Conservation (phyloP, 2,329 filamentous ascomycete genomes). For the Sporothrix protearum region DNA sequence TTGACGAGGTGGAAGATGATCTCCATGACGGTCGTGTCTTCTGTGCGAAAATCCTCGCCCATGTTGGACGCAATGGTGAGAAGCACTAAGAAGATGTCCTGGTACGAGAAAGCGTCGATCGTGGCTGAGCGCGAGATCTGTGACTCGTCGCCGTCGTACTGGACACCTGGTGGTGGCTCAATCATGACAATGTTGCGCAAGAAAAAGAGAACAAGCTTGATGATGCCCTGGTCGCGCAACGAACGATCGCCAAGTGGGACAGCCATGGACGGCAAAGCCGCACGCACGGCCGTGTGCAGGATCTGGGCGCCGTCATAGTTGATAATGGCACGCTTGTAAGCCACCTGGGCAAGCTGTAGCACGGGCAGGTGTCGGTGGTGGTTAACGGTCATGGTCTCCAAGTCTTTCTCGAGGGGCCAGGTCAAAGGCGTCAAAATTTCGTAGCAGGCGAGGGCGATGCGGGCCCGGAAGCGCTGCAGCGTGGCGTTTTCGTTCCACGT, state of each 20-base stretch:
- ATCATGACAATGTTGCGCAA: conserved; percentile 87
- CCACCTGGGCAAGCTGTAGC: conserved; percentile 79
- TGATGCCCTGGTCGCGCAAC: conserved; percentile 81
- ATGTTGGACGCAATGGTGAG: conserved; percentile 88
- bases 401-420: conserved; percentile 82
- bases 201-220: conserved; percentile 85
- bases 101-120: conserved; percentile 83
- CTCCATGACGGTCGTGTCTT: conserved; percentile 87
- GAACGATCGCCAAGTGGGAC: conserved; percentile 70
- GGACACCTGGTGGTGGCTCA: conserved; percentile 64
- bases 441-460: conserved; percentile 78
- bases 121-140: conserved; percentile 84
- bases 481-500: conserved; percentile 71
- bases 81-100: conserved; percentile 83
- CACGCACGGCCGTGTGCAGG: conserved; percentile 74
- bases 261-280: conserved; percentile 83
- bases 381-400: conserved; percentile 81
- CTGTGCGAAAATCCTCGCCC: conserved; percentile 84
- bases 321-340: conserved; percentile 84
- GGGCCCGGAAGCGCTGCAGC: conserved; percentile 71
- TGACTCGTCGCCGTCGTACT: conserved; percentile 81
- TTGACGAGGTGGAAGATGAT: conserved; percentile 91
- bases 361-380: conserved; percentile 90
- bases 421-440: conserved; percentile 90
- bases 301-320: conserved; percentile 76